A percentile compares a stretch with the other conserved stretches of the same genome.
Conservation (phyloP, 73 alveolate species). For the Paramecium biaurelia region DNA sequence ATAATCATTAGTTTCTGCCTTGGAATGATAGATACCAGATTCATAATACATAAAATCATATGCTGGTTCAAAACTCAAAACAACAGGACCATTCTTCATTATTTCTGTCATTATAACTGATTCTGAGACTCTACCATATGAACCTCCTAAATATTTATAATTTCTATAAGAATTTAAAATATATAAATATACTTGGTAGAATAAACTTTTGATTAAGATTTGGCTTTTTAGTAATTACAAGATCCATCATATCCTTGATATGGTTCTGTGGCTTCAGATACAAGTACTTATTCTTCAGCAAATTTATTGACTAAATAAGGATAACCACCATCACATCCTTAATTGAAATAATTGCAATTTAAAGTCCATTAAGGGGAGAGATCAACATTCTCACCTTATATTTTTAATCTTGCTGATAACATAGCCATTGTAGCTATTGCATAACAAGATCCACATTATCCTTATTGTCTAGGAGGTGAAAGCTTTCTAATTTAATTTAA, state of each 20-base stretch:
- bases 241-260: conserved; percentile 51
- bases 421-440: conserved; percentile 61
- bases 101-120: conserved; percentile 56
- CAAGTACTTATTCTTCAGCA: conserved; percentile 31
- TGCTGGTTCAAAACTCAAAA: conserved; percentile 61
- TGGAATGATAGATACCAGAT: conserved; percentile 61
- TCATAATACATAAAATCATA: conserved; percentile 65
- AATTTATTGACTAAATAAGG: conserved; percentile 59
- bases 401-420: conserved; percentile 63
- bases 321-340: conserved; percentile 69
- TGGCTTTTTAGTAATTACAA: conserved; percentile 50
- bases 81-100: conserved; percentile 54
- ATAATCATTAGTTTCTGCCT: conserved; percentile 30
- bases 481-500: not conserved
- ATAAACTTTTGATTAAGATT: conserved; percentile 14
- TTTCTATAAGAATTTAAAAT: not conserved
- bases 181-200: not conserved
- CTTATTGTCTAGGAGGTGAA: conserved; percentile 54
- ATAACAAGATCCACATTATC: conserved; percentile 62
- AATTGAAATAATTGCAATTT: conserved; percentile 49
- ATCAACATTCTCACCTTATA: conserved; percentile 56
- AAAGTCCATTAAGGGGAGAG: conserved; percentile 59
- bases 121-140: conserved; percentile 61
- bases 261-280: conserved; percentile 59
- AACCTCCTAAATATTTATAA: conserved; percentile 60